Percentiles rank a stretch among this genome's conserved stretches.
phyloP scores from a whole-genome alignment of 2,329 filamentous ascomycete genomes.

The Nannizziopsis arthrosporioides region DNA sequence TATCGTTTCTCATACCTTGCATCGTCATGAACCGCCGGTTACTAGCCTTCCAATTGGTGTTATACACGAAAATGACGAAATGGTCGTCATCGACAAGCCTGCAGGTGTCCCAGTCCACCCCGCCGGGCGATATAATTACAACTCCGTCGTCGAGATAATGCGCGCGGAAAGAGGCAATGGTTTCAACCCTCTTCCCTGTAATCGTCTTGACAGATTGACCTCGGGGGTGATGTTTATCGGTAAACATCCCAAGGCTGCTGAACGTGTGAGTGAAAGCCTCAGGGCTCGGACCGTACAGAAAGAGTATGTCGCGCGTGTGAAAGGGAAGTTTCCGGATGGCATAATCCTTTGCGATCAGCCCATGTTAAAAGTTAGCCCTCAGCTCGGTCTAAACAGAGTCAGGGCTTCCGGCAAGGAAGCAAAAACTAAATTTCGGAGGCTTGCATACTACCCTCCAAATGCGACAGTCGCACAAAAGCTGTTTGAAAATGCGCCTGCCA shows the following conservation, averaged over 20 bases:
- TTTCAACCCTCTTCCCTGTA: conserved; percentile 62
- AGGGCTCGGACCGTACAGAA: conserved; percentile 74
- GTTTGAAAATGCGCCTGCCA: conserved; percentile 7
- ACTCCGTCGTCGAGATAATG: conserved; percentile 89
- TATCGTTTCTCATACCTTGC: conserved; percentile 80
- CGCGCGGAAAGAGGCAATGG: conserved; percentile 54
- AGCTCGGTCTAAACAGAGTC: conserved; percentile 88
- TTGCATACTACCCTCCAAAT: conserved; percentile 75
- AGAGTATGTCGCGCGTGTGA: conserved; percentile 86
- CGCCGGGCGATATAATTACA: conserved; percentile 89
- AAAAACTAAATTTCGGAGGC: conserved; percentile 75
- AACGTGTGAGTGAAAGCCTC: conserved; percentile 64
- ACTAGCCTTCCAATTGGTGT: conserved; percentile 67
- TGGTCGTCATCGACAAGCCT: conserved; percentile 96
- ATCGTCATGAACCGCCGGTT: conserved; percentile 91
- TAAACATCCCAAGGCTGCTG: conserved; percentile 70
- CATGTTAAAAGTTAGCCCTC: conserved; percentile 86
- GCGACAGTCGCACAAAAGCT: conserved; percentile 16
- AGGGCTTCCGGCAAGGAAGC: conserved; percentile 84
- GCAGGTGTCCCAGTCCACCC: conserved; percentile 91
- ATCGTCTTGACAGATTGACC: conserved; percentile 84
- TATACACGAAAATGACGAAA: conserved; percentile 80
- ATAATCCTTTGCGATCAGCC: conserved; percentile 88
- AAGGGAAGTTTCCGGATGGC: conserved; percentile 81
- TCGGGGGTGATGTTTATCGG: conserved; percentile 98